These are phyloP conservation scores for Ettlia oleoabundans DNA, from an alignment of 139 green algal genomes.

Conservation along the genomic window DNA sequence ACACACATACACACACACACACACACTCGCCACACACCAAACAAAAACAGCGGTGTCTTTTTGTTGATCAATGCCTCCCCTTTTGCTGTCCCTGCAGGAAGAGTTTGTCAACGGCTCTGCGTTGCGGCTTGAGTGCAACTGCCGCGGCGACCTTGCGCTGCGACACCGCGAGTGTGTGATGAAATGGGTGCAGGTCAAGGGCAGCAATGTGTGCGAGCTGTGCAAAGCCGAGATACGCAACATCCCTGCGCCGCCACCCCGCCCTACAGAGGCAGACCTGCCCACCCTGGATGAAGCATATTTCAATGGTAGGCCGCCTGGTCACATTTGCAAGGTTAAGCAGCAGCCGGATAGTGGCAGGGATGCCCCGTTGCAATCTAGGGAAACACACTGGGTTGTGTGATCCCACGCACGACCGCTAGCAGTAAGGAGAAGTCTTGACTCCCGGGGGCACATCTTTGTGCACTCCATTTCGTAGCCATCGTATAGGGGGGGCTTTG, in stretches of 20 bases:
- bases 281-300: slow-evolving; percentile 21
- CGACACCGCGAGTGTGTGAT: slow-evolving; percentile 79
- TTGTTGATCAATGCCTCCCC: too few relatives aligned
- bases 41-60: too few relatives aligned
- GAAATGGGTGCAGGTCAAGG: slow-evolving; percentile 85
- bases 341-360: not conserved
- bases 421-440: too few relatives aligned
- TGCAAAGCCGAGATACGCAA: slow-evolving; percentile 70
- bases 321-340: not conserved
- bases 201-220: slow-evolving; percentile 67
- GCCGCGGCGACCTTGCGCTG: slow-evolving; percentile 82
- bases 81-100: slow-evolving; percentile 22
- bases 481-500: too few relatives aligned
- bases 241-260: slow-evolving; percentile 54
- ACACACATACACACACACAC: too few relatives aligned
- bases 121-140: slow-evolving; percentile 55
- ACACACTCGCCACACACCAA: too few relatives aligned
- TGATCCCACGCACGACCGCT: too few relatives aligned
- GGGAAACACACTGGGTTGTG: too few relatives aligned
- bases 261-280: slow-evolving; percentile 22
- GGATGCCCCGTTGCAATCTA: not conserved
- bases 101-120: slow-evolving; percentile 30
- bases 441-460: too few relatives aligned
- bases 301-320: slow-evolving; percentile 10
- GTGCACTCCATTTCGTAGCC: too few relatives aligned